Evolutionary conservation across 192 early-diverging fungal species (phyloP).

Genomic region (Coemansia sp.): DNA sequence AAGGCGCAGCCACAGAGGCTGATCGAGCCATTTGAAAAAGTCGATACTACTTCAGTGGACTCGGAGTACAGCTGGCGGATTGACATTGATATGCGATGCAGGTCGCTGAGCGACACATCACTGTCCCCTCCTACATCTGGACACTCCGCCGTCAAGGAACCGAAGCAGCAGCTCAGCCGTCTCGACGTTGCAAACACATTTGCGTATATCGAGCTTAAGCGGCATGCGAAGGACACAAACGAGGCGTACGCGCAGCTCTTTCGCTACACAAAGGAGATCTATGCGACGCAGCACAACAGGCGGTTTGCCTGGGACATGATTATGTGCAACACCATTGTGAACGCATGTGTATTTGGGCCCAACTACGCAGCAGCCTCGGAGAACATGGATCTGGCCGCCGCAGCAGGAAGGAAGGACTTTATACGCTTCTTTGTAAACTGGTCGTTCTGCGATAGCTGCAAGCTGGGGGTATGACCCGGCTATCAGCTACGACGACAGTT

Average conservation of each 20-base stretch:
- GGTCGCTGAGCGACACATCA: too few species aligned
- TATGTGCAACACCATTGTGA: neutral
- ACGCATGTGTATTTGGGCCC: slow-evolving; percentile 4
- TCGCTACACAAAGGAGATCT: slow-evolving; percentile 1
- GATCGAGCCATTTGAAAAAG: neutral
- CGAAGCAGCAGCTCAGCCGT: neutral
- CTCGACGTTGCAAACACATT: neutral
- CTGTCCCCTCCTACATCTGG: too few species aligned
- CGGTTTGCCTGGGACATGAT: slow-evolving; percentile 7
- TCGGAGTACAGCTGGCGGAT: neutral
- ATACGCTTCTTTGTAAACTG: slow-evolving; percentile 1
- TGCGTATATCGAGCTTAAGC: slow-evolving; percentile 1
- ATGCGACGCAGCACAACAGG: neutral
- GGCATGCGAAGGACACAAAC: neutral
- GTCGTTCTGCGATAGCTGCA: neutral
- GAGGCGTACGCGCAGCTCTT: slow-evolving; percentile 1
- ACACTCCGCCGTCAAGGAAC: neutral
- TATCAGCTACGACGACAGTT: too few species aligned
- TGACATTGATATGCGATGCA: neutral
- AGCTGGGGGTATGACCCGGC: slow-evolving; percentile 12
- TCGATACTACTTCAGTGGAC: neutral
- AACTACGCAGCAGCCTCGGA: slow-evolving; percentile 1
- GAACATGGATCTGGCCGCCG: neutral
- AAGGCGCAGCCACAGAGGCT: neutral
- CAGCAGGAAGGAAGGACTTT: neutral